A percentile compares a stretch with the other conserved stretches of the same genome.
Conservation (phyloP, 257 asterid genomes). For the Gentiana macrophylla region DNA sequence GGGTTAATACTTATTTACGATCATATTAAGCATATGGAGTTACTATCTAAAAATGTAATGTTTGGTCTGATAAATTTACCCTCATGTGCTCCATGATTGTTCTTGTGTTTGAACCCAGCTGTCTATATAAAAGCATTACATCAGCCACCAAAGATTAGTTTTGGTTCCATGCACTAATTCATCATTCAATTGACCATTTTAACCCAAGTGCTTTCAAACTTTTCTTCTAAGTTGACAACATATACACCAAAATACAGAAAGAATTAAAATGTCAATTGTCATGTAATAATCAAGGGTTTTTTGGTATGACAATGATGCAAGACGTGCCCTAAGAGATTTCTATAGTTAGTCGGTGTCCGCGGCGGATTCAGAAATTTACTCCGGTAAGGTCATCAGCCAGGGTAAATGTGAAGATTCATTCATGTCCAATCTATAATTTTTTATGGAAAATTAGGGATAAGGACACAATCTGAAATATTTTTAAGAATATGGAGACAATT, state of each 20-base stretch:
- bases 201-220: slow-evolving; percentile 9
- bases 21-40: no score
- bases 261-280: slow-evolving; percentile 1
- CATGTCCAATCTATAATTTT: no score
- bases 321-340: no score
- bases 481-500: no score
- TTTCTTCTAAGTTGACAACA: not conserved
- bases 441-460: no score
- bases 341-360: no score
- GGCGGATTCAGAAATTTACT: no score
- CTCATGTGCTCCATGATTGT: not conserved
- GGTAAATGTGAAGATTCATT: no score
- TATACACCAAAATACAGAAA: slow-evolving; percentile 1
- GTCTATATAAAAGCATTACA: slow-evolving; percentile 21
- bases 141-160: slow-evolving; percentile 38
- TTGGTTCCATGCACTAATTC: slow-evolving; percentile 18
- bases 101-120: slow-evolving; percentile 20
- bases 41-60: no score
- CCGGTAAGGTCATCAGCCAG: no score
- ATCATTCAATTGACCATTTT: slow-evolving; percentile 19
- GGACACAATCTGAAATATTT: no score
- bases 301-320: not conserved
- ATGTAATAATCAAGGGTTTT: not conserved
- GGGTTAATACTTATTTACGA: no score
- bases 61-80: slow-evolving; percentile 1